Evolutionary conservation across 352 stramenopile species (phyloP).

Genomic region (Globisporangium yorkense): DNA sequence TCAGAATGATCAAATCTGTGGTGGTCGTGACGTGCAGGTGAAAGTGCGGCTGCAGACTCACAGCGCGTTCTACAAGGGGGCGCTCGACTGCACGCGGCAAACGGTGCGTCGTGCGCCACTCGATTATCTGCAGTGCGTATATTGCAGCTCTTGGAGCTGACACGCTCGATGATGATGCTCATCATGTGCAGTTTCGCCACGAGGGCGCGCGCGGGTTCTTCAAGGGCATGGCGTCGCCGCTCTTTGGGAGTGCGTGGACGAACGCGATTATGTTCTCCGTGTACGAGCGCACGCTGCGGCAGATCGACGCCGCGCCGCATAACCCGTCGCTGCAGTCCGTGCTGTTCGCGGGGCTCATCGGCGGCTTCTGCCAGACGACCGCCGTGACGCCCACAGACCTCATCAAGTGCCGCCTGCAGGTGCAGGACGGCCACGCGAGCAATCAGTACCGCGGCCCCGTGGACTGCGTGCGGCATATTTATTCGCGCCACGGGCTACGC

Average conservation of each 20-base stretch:
- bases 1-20: neutral
- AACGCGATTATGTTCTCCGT: conserved; percentile 85
- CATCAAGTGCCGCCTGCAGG: conserved; percentile 82
- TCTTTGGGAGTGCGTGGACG: conserved; percentile 78
- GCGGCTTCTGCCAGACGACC: conserved; percentile 74
- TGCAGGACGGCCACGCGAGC: conserved; percentile 56
- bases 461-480: conserved; percentile 77
- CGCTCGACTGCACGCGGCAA: conserved; percentile 36
- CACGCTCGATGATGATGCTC: neutral
- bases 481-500: conserved; percentile 41
- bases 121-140: too few relatives aligned
- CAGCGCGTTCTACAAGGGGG: conserved; percentile 45
- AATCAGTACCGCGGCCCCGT: conserved; percentile 59
- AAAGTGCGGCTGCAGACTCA: conserved; percentile 63
- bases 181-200: conserved; percentile 34
- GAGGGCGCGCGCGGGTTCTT: conserved; percentile 78
- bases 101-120: conserved; percentile 19
- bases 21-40: conserved; percentile 12
- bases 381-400: conserved; percentile 72
- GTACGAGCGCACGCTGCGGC: conserved; percentile 65
- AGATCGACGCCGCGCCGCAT: conserved; percentile 49
- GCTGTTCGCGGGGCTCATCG: conserved; percentile 56
- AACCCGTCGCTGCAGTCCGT: conserved; percentile 59
- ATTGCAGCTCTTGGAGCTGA: neutral
- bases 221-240: conserved; percentile 78